Evolutionary conservation across 108 stramenopile species (phyloP).

Genomic region (Cyclotella baltica): DNA sequence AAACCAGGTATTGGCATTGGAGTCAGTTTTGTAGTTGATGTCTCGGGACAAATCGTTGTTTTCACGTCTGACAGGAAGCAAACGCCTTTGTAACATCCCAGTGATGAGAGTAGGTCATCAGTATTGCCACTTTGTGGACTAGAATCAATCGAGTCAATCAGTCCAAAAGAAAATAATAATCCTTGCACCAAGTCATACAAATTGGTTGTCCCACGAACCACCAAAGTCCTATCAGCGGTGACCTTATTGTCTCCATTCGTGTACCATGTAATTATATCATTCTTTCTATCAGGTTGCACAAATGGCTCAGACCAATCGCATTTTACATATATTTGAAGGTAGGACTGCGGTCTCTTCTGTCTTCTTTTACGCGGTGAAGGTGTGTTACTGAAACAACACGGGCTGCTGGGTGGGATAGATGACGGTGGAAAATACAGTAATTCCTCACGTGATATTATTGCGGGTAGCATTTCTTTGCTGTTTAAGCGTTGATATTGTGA

Average conservation of each 20-base stretch:
- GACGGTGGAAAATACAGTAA: constrained; percentile 20
- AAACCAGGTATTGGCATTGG: constrained; percentile 52
- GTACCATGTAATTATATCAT: constrained; percentile 50
- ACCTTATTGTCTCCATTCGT: constrained; percentile 33
- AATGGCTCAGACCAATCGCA: constrained; percentile 51
- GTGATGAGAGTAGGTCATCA: background rate
- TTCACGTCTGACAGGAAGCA: constrained; percentile 50
- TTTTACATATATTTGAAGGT: constrained; percentile 49
- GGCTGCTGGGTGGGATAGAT: constrained; percentile 10
- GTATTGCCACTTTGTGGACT: background rate
- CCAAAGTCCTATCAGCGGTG: constrained; percentile 47
- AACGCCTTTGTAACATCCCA: constrained; percentile 36
- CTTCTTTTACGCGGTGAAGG: constrained; percentile 5
- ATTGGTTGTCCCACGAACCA: constrained; percentile 42
- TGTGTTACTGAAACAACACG: constrained; percentile 14
- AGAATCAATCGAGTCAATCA: constrained; percentile 20
- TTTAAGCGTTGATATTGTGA: constrained; percentile 30
- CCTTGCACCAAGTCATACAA: constrained; percentile 38
- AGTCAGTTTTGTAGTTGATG: constrained; percentile 26
- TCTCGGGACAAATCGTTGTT: constrained; percentile 14
- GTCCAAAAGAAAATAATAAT: constrained; percentile 32
- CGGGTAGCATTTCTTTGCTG: constrained; percentile 36
- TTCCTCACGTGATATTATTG: constrained; percentile 27
- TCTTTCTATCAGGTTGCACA: constrained; percentile 25
- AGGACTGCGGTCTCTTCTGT: constrained; percentile 39